phyloP scores from a whole-genome alignment of 139 green algal species.

The Tetraselmis striata region DNA sequence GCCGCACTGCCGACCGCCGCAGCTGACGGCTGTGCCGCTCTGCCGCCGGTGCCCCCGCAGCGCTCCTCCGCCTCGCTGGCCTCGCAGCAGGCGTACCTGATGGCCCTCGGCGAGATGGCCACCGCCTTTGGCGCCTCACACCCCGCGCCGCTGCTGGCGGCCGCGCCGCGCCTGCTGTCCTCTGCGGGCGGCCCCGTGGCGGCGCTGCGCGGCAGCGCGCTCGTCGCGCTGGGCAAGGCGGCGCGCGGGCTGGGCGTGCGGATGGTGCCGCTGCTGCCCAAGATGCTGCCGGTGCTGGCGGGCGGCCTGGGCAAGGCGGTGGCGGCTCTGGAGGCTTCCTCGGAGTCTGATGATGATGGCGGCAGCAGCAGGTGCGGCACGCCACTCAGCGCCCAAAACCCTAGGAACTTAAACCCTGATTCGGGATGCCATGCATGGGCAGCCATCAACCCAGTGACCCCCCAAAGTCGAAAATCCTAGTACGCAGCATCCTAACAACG shows the following conservation, averaged over 20 bases:
- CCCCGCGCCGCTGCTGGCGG: not conserved
- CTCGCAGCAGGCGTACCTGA: not conserved
- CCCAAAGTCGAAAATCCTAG: no score
- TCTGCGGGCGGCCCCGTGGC: slow-evolving; percentile 1
- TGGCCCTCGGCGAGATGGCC: slow-evolving; percentile 8
- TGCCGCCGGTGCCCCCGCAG: no score
- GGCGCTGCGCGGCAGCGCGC: slow-evolving; percentile 8
- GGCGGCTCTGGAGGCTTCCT: not conserved
- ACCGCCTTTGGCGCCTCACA: not conserved
- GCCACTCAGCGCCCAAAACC: no score
- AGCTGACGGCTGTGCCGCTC: no score
- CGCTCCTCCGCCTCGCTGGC: not conserved
- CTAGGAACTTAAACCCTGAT: no score
- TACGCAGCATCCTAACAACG: no score
- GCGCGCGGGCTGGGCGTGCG: not conserved
- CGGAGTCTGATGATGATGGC: no score
- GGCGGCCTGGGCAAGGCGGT: not conserved
- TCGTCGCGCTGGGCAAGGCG: not conserved
- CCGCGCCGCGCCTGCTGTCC: slow-evolving; percentile 17
- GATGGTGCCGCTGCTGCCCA: slow-evolving; percentile 2
- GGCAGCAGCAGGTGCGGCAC: no score
- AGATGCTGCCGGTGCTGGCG: not conserved
- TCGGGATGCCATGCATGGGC: no score
- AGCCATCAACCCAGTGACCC: no score
- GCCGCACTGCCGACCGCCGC: no score